phyloP scores from a whole-genome alignment of 2,329 filamentous ascomycete species.

The Bipolaris oryzae region DNA sequence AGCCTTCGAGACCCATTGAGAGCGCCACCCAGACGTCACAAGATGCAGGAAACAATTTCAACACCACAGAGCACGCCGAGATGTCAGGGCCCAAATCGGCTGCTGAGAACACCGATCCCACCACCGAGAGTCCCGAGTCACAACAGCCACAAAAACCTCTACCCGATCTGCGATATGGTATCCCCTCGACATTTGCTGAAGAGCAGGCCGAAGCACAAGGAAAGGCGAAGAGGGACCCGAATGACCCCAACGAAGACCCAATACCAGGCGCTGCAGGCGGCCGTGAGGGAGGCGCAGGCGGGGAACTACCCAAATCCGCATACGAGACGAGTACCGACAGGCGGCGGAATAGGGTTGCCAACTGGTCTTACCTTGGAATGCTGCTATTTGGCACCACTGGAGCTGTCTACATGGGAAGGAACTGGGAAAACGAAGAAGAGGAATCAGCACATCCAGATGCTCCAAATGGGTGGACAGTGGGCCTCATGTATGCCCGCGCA shows the following conservation, averaged over 20 bases:
- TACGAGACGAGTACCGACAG: conserved; percentile 92
- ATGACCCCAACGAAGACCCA: conserved; percentile 56
- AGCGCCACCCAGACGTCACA: conserved; percentile 24
- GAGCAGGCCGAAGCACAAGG: conserved; percentile 61
- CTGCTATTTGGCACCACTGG: conserved; percentile 63
- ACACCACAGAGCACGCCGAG: conserved; percentile 44
- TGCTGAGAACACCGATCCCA: conserved; percentile 46
- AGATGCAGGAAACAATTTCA: conserved; percentile 27
- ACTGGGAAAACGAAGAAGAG: conserved; percentile 82
- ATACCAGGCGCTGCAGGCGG: conserved; percentile 51
- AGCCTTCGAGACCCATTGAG: conserved; percentile 32
- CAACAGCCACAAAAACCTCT: conserved; percentile 68
- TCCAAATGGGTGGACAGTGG: conserved; percentile 78
- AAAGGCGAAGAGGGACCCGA: conserved; percentile 35
- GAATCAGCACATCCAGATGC: conserved; percentile 70
- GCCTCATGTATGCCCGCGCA: conserved; percentile 80
- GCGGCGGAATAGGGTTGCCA: conserved; percentile 76
- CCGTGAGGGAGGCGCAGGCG: conserved; percentile 56
- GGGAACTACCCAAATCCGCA: conserved; percentile 74
- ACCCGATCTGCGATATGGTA: conserved; percentile 91
- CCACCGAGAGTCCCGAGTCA: conserved; percentile 46
- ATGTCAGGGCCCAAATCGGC: conserved; percentile 43
- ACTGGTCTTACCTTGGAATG: conserved; percentile 71
- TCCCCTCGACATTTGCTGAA: conserved; percentile 85
- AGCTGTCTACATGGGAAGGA: conserved; percentile 78